Conservation (phyloP, 192 early-diverging fungal genomes). For the Backusella psychrophila region DNA sequence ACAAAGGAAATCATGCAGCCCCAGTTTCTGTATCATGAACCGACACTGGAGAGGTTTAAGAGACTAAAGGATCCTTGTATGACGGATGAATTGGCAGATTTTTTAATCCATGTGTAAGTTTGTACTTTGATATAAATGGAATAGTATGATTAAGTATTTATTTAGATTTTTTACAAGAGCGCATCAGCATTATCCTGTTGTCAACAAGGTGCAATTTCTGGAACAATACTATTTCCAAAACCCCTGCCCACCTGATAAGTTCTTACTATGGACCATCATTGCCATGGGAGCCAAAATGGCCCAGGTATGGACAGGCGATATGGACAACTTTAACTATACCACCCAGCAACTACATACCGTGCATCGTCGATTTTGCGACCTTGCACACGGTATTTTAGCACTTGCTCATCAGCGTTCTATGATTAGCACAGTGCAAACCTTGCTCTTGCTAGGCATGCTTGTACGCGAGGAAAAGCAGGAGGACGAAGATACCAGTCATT, state of each 20-base stretch:
- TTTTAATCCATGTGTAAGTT: constrained; percentile 17
- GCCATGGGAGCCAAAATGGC: neutral
- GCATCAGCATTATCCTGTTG: constrained; percentile 10
- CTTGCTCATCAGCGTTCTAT: constrained; percentile 54
- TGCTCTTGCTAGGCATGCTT: constrained; percentile 64
- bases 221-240: constrained; percentile 27
- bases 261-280: constrained; percentile 21
- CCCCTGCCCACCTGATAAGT: constrained; percentile 18
- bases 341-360: neutral
- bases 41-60: neutral
- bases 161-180: constrained; percentile 25
- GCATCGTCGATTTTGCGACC: neutral
- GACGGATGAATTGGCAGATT: constrained; percentile 19
- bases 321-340: neutral
- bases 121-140: neutral
- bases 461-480: neutral
- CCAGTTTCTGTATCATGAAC: neutral
- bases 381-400: constrained; percentile 57
- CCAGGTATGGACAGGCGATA: neutral
- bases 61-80: constrained; percentile 3
- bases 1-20: neutral
- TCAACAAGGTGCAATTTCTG: constrained; percentile 28
- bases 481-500: constrained; percentile 24
- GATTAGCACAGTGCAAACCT: constrained; percentile 57
- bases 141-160: neutral